Conservation (phyloP, 495 filamentous ascomycete genomes). For the Lasiosphaeria ovina region DNA sequence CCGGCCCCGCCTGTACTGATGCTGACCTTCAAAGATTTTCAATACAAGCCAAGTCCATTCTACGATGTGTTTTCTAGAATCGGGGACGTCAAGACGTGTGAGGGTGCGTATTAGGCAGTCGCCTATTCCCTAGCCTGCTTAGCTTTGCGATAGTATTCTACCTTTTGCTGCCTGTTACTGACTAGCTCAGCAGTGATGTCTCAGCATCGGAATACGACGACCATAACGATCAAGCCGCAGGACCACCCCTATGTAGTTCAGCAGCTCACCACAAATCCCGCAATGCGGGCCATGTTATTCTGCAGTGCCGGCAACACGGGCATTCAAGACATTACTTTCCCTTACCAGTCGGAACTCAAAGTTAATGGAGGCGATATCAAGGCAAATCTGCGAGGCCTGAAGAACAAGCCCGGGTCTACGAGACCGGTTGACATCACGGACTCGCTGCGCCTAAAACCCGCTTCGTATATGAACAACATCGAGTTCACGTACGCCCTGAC, state of each 20-base stretch:
- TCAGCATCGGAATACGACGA: conserved; percentile 58
- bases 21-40: conserved; percentile 17
- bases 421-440: conserved; percentile 86
- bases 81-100: conserved; percentile 61
- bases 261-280: conserved; percentile 51
- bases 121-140: too few relatives aligned
- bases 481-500: conserved; percentile 91
- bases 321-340: conserved; percentile 79
- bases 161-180: too few relatives aligned
- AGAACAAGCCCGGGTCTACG: conserved; percentile 93
- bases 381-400: conserved; percentile 84
- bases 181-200: conserved; percentile 46
- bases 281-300: conserved; percentile 73
- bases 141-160: too few relatives aligned
- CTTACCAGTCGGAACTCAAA: conserved; percentile 86
- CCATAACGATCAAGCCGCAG: conserved; percentile 50
- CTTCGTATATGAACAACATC: conserved; percentile 70
- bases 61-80: conserved; percentile 62
- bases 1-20: neutral
- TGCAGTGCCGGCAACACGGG: conserved; percentile 61
- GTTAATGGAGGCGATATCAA: conserved; percentile 86
- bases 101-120: conserved; percentile 51
- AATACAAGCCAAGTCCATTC: conserved; percentile 78
- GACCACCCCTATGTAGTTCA: conserved; percentile 43
- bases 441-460: conserved; percentile 61